Percentiles rank a stretch among this genome's conserved stretches.
Evolutionary conservation across 2,329 filamentous ascomycete species (phyloP).

Genomic region (Fusarium tanahbumbuense): DNA sequence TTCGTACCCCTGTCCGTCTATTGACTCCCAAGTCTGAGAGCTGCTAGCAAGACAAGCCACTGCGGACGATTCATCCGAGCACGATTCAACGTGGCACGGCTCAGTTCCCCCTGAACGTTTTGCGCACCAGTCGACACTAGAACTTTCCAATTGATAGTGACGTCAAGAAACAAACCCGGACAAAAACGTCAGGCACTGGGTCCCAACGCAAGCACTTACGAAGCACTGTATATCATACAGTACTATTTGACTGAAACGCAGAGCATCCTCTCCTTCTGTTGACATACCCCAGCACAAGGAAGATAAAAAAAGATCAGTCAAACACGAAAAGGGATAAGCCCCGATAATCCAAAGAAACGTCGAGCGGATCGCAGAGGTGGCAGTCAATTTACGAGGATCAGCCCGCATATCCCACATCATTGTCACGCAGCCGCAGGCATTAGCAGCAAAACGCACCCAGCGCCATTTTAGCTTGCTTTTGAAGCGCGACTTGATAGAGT

Average conservation of each 20-base stretch:
- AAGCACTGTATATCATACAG: slow-evolving; percentile 11
- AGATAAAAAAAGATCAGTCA: slow-evolving; percentile 29
- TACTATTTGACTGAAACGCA: slow-evolving; percentile 8
- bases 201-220: slow-evolving; percentile 33
- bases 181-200: not conserved
- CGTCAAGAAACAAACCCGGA: slow-evolving; percentile 24
- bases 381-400: slow-evolving; percentile 26
- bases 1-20: slow-evolving; percentile 21
- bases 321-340: slow-evolving; percentile 46
- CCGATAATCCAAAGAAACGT: slow-evolving; percentile 17
- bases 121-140: slow-evolving; percentile 24
- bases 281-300: slow-evolving; percentile 5
- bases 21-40: slow-evolving; percentile 10
- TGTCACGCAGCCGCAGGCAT: slow-evolving; percentile 26
- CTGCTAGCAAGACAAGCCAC: slow-evolving; percentile 32
- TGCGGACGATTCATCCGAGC: slow-evolving; percentile 29
- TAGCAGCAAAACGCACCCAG: slow-evolving; percentile 18
- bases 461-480: slow-evolving; percentile 17
- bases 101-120: slow-evolving; percentile 33
- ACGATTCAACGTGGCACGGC: slow-evolving; percentile 36
- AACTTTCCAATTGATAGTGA: slow-evolving; percentile 34
- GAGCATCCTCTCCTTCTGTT: slow-evolving; percentile 2
- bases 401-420: slow-evolving; percentile 37
- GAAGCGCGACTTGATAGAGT: slow-evolving; percentile 21
- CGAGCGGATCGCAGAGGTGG: slow-evolving; percentile 12